Evolutionary conservation across 495 filamentous ascomycete genomes (phyloP).

Genomic region (Talaromyces borbonicus): DNA sequence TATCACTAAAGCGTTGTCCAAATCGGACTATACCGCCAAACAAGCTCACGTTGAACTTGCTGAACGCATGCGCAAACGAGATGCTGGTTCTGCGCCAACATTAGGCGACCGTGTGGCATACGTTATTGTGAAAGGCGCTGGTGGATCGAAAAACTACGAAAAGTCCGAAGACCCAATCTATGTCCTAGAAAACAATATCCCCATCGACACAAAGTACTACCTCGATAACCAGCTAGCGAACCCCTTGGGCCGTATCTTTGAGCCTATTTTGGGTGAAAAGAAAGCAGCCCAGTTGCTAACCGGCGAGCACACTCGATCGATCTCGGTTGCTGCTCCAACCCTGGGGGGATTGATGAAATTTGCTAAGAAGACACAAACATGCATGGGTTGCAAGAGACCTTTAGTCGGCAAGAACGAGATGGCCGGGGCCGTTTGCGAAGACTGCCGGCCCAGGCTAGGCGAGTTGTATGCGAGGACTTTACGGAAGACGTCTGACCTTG

Average conservation of each 20-base stretch:
- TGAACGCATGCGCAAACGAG: constrained; percentile 89
- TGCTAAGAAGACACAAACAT: constrained; percentile 91
- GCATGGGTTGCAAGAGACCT: constrained; percentile 98
- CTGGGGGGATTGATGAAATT: constrained; percentile 97
- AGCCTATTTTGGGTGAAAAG: constrained; percentile 88
- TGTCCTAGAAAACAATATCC: constrained; percentile 94
- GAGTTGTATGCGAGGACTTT: constrained; percentile 92
- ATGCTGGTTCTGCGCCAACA: constrained; percentile 86
- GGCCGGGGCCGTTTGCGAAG: constrained; percentile 76
- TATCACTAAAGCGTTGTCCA: constrained; percentile 94
- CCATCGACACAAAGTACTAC: constrained; percentile 98
- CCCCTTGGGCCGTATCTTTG: constrained; percentile 89
- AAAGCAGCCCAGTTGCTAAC: constrained; percentile 73
- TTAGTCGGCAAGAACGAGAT: constrained; percentile 67
- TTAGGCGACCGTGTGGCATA: constrained; percentile 96
- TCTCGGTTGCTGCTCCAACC: constrained; percentile 80
- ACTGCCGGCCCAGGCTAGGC: constrained; percentile 74
- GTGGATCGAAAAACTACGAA: constrained; percentile 87
- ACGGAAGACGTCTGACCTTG: constrained; percentile 77
- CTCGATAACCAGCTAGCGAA: constrained; percentile 97
- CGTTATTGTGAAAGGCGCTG: constrained; percentile 89
- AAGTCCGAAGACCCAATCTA: constrained; percentile 92
- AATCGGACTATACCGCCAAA: constrained; percentile 71
- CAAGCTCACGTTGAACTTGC: constrained; percentile 95
- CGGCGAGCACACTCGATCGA: constrained; percentile 85